These are phyloP conservation scores for Aspergillus chevalieri DNA, from an alignment of 2,329 filamentous ascomycete species.

Conservation along the genomic window DNA sequence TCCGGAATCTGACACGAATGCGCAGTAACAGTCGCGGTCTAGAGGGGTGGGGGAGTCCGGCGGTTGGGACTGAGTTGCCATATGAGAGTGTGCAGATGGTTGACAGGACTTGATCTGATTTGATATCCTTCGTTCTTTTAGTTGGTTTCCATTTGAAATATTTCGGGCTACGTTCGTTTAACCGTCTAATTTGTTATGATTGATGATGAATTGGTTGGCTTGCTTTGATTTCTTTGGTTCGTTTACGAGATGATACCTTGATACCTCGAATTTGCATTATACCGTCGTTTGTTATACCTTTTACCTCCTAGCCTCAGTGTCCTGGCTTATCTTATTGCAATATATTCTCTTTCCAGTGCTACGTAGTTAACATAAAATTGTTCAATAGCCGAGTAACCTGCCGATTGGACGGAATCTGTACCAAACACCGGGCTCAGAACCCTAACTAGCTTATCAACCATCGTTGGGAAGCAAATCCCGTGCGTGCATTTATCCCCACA, in stretches of 20 bases:
- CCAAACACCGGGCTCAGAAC: no score
- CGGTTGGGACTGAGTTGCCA: slow-evolving; percentile 16
- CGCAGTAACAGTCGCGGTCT: slow-evolving; percentile 50
- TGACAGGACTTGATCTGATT: slow-evolving; percentile 7
- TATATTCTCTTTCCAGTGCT: no score
- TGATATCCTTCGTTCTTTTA: not conserved
- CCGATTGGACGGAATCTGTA: no score
- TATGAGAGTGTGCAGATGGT: slow-evolving; percentile 21
- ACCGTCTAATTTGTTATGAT: no score
- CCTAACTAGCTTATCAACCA: no score
- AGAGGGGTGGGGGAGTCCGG: slow-evolving; percentile 16
- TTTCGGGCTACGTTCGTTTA: no score
- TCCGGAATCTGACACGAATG: slow-evolving; percentile 53
- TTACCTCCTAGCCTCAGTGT: no score
- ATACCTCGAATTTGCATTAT: not conserved
- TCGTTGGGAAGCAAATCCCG: no score
- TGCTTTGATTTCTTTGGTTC: slow-evolving; percentile 3
- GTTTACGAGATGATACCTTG: slow-evolving; percentile 8
- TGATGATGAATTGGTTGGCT: not conserved
- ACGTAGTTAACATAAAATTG: no score
- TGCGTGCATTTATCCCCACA: not conserved
- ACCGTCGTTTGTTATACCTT: no score
- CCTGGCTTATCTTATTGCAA: no score
- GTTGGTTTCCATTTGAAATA: not conserved
- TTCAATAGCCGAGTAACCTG: no score